Base-by-base conservation (phyloP, 805 yeast species). In the Teunomyces panamensis region DNA sequence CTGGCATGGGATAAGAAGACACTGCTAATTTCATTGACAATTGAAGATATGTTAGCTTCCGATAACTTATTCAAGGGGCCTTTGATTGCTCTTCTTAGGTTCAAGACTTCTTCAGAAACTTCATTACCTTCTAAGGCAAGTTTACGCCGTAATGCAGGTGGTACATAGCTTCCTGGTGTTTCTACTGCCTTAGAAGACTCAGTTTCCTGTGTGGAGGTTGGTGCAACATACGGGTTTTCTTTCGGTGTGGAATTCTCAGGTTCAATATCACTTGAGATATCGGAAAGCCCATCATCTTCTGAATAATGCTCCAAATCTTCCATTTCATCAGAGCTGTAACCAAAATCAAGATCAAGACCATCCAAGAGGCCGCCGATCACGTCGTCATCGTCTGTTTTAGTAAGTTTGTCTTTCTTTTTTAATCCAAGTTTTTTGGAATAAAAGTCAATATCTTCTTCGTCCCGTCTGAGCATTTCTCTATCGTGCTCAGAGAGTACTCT, bases 61-160 rank as follows among this genome's bases (percentile, higher is more conserved):
- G 97, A 87, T n/a, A 94, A 74, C 64, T 83, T 85, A 64, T 94
- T 94, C 57, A 94, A 71, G 1, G 89, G 82, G 49, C 97, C 91
- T 58, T 90, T 94, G 42, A 91, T 77, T 4, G 81, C 69, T 56
- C 83, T 80, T 46, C 78, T 77, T 32, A 91, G 68, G 32, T 74
- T 78, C 2, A 69, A 43, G 6, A 73, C 60, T 46, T 77, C 81
- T 13, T 61, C 60, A 1, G 75, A 65, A 2, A 52, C 57, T 2
- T 69, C 73, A 3, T 58, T 65, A 0, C 55, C 57, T 43, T 74
- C 77, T 49, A 77, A 51, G 0, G 74, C 75, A 60, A 71, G 57
- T 56, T 74, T 77, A 39, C 80, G 75, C 49, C 98, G 78, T 48
- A 87, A 64, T 0, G 96, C 90, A 0, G 98, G 99, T 1, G 99